Evolutionary conservation across 768 basidiomycete genomes (phyloP), one percentile per base, ranked within the genome.

Genomic region (Sarcodon aspratus): DNA sequence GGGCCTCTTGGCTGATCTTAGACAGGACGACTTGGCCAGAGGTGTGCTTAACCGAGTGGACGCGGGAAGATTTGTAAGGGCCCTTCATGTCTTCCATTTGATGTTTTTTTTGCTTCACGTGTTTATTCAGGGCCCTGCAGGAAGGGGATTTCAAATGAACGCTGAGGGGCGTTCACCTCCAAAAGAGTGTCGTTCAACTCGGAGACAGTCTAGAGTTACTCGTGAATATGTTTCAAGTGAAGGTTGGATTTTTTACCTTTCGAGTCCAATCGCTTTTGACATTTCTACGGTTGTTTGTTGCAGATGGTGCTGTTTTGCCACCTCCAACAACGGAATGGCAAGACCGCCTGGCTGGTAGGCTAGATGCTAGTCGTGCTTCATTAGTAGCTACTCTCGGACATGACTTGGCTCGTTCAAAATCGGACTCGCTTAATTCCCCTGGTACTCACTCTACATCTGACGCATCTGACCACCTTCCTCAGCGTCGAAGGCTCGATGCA

Each of bases 11-110:
- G 66, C 72, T 33, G 81, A 85, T 55, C 63, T 89, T 42, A 73
- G 75, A 47, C 74, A 78, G 52, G 88, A 93, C 57, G 74, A 80
- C 38, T 73, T 91, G 36, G 88, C 91, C 1, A 69, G 79, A 33
- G 85, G 88, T 52, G 85, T 94, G 48, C 65, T 89, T 32, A 73
- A 70, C 48, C 71, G 86, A 58, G 88, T 92, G 36, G 84, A 90
- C 55, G 70, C 75, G 36, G 85, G 86, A 9, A 86, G 87, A 53
- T 91, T 89, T 63, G 88, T 85, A 48, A 47, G 80, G 62, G 31
- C 13, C 49, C 33, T 52, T 34, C 15, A 15, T 8, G 36, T 18
- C 36, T 44, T 33, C 42, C 21, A 27, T 27, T 27, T 27, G 21
- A 27, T 48, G 18, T 10, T 31, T 43, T 32, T 31, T 44, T 52